Evolutionary conservation across 106 monocot genomes (phyloP).

Genomic region (Alisma plantagoaquatica): DNA sequence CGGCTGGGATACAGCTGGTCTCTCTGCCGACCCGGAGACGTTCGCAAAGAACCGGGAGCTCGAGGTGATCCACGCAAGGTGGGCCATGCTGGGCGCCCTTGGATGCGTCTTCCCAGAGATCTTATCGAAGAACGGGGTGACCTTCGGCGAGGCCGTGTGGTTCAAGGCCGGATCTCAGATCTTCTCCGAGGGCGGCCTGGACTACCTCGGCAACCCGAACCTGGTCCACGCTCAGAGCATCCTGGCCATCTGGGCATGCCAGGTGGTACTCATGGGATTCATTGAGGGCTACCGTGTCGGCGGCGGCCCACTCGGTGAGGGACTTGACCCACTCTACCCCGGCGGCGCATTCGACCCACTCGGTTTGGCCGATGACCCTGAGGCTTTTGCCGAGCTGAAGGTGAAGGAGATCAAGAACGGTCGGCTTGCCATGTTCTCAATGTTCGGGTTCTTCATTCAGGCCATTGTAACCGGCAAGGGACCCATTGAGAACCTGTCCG

Average conservation of each 20-base stretch:
- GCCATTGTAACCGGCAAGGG: slow-evolving; percentile 32
- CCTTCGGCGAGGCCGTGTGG: slow-evolving; percentile 26
- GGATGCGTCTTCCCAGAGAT: slow-evolving; percentile 69
- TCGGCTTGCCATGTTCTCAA: no score
- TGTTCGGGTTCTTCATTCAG: slow-evolving; percentile 42
- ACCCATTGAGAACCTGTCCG: slow-evolving; percentile 45
- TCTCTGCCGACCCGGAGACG: slow-evolving; percentile 66
- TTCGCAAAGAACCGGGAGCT: slow-evolving; percentile 21
- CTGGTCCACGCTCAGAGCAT: slow-evolving; percentile 37
- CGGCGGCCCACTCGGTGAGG: slow-evolving; percentile 64
- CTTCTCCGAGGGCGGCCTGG: slow-evolving; percentile 64
- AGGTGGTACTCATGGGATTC: slow-evolving; percentile 80
- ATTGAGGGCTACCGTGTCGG: slow-evolving; percentile 75
- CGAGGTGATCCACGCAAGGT: slow-evolving; percentile 43
- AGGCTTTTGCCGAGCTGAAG: slow-evolving; percentile 41
- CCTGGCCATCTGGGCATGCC: slow-evolving; percentile 56
- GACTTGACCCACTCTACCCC: slow-evolving; percentile 39
- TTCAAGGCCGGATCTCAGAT: slow-evolving; percentile 72
- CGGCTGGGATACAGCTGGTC: slow-evolving; percentile 71
- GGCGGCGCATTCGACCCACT: slow-evolving; percentile 49
- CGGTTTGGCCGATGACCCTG: slow-evolving; percentile 48
- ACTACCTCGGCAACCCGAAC: slow-evolving; percentile 21
- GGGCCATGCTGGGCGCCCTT: slow-evolving; percentile 76
- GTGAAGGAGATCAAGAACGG: no score
- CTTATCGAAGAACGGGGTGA: slow-evolving; percentile 39